These are phyloP conservation scores for Neurospora cerealis DNA, from an alignment of 495 filamentous ascomycete genomes.

Conservation along the genomic window DNA sequence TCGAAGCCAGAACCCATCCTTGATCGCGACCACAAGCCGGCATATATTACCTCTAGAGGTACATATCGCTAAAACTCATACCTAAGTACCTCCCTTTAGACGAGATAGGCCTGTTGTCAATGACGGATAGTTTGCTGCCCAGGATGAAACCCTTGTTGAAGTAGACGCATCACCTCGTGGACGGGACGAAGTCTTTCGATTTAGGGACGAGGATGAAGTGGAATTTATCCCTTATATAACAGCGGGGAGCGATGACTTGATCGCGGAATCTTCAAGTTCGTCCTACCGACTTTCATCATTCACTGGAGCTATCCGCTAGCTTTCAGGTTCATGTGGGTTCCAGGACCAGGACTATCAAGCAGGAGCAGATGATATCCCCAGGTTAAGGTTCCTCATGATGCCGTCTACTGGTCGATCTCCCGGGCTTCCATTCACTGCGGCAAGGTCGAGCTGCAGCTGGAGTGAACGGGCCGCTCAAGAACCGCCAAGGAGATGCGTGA, in stretches of 20 bases:
- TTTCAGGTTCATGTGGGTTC: not conserved
- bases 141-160: not conserved
- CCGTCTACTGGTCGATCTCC: not conserved
- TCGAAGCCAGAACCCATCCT: not conserved
- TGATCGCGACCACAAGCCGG: not conserved
- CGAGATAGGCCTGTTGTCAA: not conserved
- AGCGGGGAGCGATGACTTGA: fast-evolving
- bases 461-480: not conserved
- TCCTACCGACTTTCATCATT: not conserved
- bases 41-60: not conserved
- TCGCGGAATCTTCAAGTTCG: not conserved
- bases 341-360: not conserved
- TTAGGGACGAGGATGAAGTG: not conserved
- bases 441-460: not conserved
- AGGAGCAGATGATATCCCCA: not conserved
- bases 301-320: not conserved
- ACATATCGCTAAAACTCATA: not conserved
- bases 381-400: not conserved
- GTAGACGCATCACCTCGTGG: not conserved
- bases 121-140: not conserved
- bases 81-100: not conserved
- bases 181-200: not conserved
- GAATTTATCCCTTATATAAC: not conserved
- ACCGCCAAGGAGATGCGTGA: not conserved
- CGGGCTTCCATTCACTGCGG: not conserved